Evolutionary conservation across 2,329 filamentous ascomycete species (phyloP).

Genomic region (Diaporthe amygdali): DNA sequence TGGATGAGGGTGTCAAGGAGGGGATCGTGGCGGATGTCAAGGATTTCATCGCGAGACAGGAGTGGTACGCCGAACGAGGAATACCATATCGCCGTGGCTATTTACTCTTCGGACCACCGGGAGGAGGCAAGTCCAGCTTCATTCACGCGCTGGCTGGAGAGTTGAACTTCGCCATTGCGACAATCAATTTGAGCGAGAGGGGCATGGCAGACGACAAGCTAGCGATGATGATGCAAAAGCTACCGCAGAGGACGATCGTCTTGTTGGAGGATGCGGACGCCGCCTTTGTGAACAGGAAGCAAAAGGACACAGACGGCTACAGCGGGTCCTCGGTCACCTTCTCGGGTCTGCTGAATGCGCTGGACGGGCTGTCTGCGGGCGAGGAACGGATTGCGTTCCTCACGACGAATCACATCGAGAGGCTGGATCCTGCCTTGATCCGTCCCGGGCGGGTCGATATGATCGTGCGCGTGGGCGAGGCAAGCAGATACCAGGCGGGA

Average conservation of each 20-base stretch:
- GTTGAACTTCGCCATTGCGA: conserved; percentile 89
- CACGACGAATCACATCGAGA: conserved; percentile 92
- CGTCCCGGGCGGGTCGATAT: conserved; percentile 92
- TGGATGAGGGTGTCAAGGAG: conserved; percentile 85
- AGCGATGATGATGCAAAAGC: conserved; percentile 83
- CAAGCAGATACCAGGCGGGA: conserved; percentile 81
- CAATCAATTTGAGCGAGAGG: conserved; percentile 88
- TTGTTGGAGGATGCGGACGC: conserved; percentile 91
- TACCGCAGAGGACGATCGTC: conserved; percentile 82
- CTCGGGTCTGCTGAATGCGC: conserved; percentile 82
- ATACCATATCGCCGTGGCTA: conserved; percentile 93
- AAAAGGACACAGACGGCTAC: conserved; percentile 82
- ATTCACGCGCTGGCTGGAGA: conserved; percentile 95
- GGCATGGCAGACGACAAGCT: conserved; percentile 90
- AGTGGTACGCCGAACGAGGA: conserved; percentile 93
- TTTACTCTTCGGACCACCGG: conserved; percentile 85
- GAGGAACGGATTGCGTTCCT: conserved; percentile 94
- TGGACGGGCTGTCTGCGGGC: conserved; percentile 92
- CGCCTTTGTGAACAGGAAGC: conserved; percentile 82
- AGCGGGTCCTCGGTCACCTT: conserved; percentile 90
- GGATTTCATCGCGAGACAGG: conserved; percentile 78
- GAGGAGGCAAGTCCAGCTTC: conserved; percentile 93
- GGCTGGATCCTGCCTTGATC: conserved; percentile 86
- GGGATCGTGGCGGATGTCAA: conserved; percentile 79
- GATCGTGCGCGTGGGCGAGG: conserved; percentile 88